A percentile compares a stretch with the other conserved stretches of the same genome.
phyloP scores from a whole-genome alignment of 345 rosid species.

The Bruguiera gymnorhiza region DNA sequence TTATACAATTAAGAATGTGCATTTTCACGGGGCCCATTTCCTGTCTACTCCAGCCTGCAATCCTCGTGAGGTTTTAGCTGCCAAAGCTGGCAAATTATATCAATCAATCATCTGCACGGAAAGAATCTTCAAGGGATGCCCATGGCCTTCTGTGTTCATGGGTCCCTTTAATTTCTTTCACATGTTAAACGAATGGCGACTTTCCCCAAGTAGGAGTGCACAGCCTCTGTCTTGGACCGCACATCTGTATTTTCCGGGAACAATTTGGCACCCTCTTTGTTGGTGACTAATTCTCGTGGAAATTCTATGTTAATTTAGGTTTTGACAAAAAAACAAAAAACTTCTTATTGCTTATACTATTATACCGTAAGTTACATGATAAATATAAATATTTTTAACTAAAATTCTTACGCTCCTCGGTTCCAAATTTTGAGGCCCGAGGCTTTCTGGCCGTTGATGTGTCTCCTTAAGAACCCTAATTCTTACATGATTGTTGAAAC shows the following conservation, averaged over 20 bases:
- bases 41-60: background rate
- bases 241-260: background rate
- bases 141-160: background rate
- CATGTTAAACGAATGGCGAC: constrained; percentile 15
- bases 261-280: background rate
- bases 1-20: background rate
- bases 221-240: background rate
- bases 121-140: constrained; percentile 19
- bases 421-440: no score
- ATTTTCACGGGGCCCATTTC: constrained; percentile 3
- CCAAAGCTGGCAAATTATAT: background rate
- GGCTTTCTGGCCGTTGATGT: no score
- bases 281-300: no score
- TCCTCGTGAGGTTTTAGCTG: background rate
- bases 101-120: constrained; percentile 1
- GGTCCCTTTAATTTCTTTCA: constrained; percentile 16
- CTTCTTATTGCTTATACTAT: no score
- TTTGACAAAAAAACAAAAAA: no score
- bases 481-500: no score
- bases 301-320: no score
- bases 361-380: no score
- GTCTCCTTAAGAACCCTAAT: no score
- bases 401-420: no score
- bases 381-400: no score
- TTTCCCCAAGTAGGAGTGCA: constrained; percentile 3